Percentiles rank a stretch among this genome's conserved stretches.
Evolutionary conservation across 2,329 filamentous ascomycete species (phyloP).

Genomic region (Fusarium newnesense): DNA sequence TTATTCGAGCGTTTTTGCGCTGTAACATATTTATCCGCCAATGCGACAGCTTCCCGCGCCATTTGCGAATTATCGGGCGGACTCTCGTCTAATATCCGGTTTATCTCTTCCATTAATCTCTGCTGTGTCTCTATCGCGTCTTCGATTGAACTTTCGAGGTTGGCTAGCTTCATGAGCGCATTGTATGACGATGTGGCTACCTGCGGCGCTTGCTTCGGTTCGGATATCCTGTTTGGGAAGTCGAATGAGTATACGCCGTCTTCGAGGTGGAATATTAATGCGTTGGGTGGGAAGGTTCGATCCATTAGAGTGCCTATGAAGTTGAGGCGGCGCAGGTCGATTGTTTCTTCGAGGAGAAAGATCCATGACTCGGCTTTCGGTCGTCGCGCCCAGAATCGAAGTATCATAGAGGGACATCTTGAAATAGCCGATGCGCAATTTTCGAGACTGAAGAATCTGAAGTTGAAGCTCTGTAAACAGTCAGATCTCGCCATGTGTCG

Average conservation of each 20-base stretch:
- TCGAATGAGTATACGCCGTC: conserved; percentile 90
- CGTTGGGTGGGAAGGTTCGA: conserved; percentile 82
- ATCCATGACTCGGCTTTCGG: conserved; percentile 62
- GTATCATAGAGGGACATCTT: conserved; percentile 69
- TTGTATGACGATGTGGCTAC: conserved; percentile 83
- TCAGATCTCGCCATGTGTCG: not conserved
- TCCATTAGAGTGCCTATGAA: conserved; percentile 79
- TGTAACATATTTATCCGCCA: conserved; percentile 66
- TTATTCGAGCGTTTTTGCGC: conserved; percentile 74
- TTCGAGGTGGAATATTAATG: conserved; percentile 83
- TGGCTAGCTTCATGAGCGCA: conserved; percentile 86
- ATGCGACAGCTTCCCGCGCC: conserved; percentile 59
- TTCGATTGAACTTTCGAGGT: conserved; percentile 89
- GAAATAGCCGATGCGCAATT: conserved; percentile 71
- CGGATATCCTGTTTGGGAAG: conserved; percentile 62
- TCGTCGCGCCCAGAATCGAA: conserved; percentile 79
- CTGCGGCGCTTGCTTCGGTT: conserved; percentile 63
- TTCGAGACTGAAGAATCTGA: conserved; percentile 83
- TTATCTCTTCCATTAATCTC: conserved; percentile 81
- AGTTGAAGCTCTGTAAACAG: conserved; percentile 78
- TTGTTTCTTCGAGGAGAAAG: conserved; percentile 76
- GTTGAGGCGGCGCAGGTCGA: conserved; percentile 78
- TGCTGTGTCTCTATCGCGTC: conserved; percentile 85
- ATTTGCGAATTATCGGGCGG: conserved; percentile 57
- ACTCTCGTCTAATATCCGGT: conserved; percentile 60